A percentile compares a stretch with the other conserved stretches of the same genome.
These are phyloP conservation scores for Xerocomus spinulosus DNA, from an alignment of 768 basidiomycete species.

Conservation along the genomic window DNA sequence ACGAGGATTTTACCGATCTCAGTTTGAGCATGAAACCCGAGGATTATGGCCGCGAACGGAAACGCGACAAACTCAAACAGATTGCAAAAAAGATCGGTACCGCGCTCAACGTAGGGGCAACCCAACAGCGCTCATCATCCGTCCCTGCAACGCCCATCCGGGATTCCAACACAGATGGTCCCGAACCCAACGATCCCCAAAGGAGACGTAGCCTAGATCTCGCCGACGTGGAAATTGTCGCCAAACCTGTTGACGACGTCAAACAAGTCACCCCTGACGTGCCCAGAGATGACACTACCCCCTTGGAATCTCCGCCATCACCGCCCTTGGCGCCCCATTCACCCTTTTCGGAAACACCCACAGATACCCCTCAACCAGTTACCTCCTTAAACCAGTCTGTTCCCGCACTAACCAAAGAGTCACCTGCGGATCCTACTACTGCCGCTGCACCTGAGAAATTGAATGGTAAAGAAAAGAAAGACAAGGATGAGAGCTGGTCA, in stretches of 20 bases:
- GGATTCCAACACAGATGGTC: constrained; percentile 30
- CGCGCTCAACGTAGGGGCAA: constrained; percentile 22
- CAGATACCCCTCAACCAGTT: constrained; percentile 5
- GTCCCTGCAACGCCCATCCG: constrained; percentile 45
- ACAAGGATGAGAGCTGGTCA: constrained; percentile 51
- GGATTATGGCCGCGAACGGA: constrained; percentile 67
- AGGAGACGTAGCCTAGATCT: constrained; percentile 32
- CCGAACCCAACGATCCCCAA: constrained; percentile 20
- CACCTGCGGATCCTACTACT: constrained; percentile 32
- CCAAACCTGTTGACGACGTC: constrained; percentile 3
- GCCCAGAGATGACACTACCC: constrained; percentile 1
- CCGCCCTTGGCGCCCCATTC: constrained; percentile 7
- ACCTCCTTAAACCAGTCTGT: constrained; percentile 3
- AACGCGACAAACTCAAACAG: constrained; percentile 71
- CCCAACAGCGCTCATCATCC: constrained; percentile 51
- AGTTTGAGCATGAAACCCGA: constrained; percentile 85
- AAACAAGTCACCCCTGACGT: background rate
- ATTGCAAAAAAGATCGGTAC: constrained; percentile 58
- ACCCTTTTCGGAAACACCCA: constrained; percentile 15
- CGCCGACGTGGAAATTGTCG: constrained; percentile 32
- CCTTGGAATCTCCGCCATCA: background rate
- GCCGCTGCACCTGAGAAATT: constrained; percentile 32
- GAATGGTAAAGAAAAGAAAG: constrained; percentile 35
- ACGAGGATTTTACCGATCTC: constrained; percentile 91
- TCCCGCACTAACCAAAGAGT: constrained; percentile 3